Percentiles rank a stretch among this genome's conserved stretches.
These are phyloP conservation scores for Colletotrichum higginsianum DNA, from an alignment of 2,329 filamentous ascomycete species.

Conservation along the genomic window DNA sequence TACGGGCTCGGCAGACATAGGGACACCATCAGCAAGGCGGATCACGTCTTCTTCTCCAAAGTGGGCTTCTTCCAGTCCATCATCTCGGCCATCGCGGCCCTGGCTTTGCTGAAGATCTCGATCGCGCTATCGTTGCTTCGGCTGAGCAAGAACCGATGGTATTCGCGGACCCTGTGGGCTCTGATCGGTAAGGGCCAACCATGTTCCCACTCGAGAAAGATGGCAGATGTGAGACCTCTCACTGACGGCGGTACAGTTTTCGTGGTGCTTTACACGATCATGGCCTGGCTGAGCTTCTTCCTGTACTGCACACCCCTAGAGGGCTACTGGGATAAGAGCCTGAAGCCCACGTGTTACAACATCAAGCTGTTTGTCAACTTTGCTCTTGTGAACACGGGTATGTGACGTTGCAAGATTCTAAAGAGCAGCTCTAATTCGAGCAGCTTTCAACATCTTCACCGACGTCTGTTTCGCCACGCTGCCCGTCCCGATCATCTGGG, in stretches of 20 bases:
- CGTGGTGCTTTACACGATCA: slow-evolving; percentile 45
- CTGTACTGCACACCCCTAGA: slow-evolving; percentile 45
- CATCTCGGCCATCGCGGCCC: slow-evolving; percentile 53
- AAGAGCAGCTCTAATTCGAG: not conserved
- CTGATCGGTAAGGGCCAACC: slow-evolving; percentile 38
- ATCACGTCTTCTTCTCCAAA: slow-evolving; percentile 55
- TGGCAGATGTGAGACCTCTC: not conserved
- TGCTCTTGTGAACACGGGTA: slow-evolving; percentile 56
- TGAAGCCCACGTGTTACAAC: slow-evolving; percentile 42
- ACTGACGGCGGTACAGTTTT: slow-evolving; percentile 31
- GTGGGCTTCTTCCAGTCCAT: slow-evolving; percentile 63
- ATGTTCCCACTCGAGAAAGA: too few relatives aligned
- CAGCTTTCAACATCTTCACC: slow-evolving; percentile 59
- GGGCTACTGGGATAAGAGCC: slow-evolving; percentile 44
- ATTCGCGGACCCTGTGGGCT: slow-evolving; percentile 46
- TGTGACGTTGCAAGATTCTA: not conserved
- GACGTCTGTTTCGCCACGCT: slow-evolving; percentile 60
- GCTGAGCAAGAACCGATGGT: slow-evolving; percentile 47
- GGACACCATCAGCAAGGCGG: slow-evolving; percentile 51
- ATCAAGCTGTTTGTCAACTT: slow-evolving; percentile 50
- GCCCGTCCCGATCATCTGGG: slow-evolving; percentile 59
- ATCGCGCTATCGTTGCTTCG: slow-evolving; percentile 45
- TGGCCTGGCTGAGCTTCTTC: slow-evolving; percentile 46
- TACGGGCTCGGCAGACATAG: slow-evolving; percentile 64
- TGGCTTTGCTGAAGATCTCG: slow-evolving; percentile 46